These are phyloP conservation scores for Beauveria scarabaeidicola DNA, from an alignment of 2,329 filamentous ascomycete species.

Conservation along the genomic window DNA sequence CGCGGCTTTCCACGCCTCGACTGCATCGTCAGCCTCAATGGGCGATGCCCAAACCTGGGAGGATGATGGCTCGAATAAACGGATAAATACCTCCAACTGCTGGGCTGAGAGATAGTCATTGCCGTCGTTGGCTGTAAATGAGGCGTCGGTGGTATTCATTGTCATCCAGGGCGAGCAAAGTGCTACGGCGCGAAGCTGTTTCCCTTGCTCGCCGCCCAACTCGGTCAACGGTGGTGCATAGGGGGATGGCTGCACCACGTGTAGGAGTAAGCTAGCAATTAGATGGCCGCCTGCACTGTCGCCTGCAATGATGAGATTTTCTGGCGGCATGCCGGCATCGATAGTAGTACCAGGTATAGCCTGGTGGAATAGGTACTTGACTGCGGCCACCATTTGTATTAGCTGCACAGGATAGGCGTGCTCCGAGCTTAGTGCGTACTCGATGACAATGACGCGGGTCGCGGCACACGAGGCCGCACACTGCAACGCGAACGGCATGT, in stretches of 20 bases:
- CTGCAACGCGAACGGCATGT: neutral
- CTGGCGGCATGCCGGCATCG: neutral
- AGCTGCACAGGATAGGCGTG: neutral
- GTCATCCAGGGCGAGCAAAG: neutral
- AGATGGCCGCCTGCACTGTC: conserved; percentile 1
- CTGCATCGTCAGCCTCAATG: neutral
- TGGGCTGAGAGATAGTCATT: neutral
- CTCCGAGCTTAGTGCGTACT: neutral
- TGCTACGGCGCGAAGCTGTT: neutral
- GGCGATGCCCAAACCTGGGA: neutral
- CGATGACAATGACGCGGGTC: neutral
- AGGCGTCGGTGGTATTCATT: neutral
- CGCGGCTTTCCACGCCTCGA: neutral
- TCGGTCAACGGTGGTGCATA: neutral
- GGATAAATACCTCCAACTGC: neutral
- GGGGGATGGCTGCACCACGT: neutral
- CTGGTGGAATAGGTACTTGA: neutral
- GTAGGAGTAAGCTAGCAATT: neutral
- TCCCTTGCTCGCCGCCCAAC: neutral
- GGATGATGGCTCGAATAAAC: neutral
- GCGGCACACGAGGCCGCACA: neutral
- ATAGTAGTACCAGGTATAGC: neutral
- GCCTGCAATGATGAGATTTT: neutral
- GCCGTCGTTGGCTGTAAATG: neutral
- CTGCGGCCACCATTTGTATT: neutral